A percentile compares a stretch with the other conserved stretches of the same genome.
Evolutionary conservation across 208 protist genomes (phyloP).

Genomic region (Trypanosoma boissoni): DNA sequence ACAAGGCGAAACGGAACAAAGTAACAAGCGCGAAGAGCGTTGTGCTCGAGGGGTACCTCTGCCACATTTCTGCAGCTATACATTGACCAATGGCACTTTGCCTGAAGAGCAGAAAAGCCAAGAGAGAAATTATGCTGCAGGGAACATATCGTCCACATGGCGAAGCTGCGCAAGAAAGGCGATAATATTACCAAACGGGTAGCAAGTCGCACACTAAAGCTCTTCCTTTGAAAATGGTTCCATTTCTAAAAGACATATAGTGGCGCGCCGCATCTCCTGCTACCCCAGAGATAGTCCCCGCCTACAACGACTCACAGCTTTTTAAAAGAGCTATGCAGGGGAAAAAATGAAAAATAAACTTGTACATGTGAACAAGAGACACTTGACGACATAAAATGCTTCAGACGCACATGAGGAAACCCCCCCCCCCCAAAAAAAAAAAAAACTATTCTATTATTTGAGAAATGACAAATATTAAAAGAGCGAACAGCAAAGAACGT

Average conservation of each 20-base stretch:
- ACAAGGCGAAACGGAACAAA: conserved; percentile 14
- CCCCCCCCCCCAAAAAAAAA: not conserved
- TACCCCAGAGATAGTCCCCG: not conserved
- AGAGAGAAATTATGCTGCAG: conserved; percentile 25
- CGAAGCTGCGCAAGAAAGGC: conserved; percentile 11
- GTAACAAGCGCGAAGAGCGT: conserved; percentile 9
- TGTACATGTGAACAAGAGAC: conserved; percentile 2
- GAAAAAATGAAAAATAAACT: not conserved
- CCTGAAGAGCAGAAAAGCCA: conserved; percentile 19
- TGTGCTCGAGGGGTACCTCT: conserved; percentile 16
- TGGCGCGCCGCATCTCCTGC: not conserved
- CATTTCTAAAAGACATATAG: conserved; percentile 18
- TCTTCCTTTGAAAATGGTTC: conserved; percentile 17
- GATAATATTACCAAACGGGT: conserved; percentile 32
- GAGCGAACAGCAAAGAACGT: not conserved
- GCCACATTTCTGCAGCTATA: conserved; percentile 14
- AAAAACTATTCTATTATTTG: not conserved
- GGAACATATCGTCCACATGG: conserved; percentile 21
- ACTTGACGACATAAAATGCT: not conserved
- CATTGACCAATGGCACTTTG: conserved; percentile 24
- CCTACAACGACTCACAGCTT: not conserved
- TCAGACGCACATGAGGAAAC: not conserved
- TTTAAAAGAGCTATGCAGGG: not conserved
- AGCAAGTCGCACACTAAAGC: conserved; percentile 17
- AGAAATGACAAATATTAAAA: not conserved